phyloP scores from a whole-genome alignment of 2,329 filamentous ascomycete species.

The Zymoseptoria tritici region DNA sequence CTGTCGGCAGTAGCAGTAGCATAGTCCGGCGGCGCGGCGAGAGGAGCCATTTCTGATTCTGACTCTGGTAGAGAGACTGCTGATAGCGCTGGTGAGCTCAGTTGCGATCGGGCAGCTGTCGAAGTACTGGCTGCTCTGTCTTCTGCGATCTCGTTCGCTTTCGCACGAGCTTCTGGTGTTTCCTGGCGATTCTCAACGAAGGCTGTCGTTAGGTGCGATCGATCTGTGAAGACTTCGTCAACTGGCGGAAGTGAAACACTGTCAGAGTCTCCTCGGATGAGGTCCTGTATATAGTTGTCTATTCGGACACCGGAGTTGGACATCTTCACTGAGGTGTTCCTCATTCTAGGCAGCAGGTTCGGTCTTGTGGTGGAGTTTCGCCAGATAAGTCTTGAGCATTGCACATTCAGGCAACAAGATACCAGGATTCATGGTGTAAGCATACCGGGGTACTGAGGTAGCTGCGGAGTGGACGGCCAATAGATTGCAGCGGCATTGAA shows the following conservation, averaged over 20 bases:
- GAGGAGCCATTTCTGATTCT: conserved; percentile 6
- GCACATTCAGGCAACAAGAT: background rate
- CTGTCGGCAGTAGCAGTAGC: conserved; percentile 16
- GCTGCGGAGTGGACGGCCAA: background rate
- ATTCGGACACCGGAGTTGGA: conserved; percentile 3
- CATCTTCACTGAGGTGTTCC: conserved; percentile 1
- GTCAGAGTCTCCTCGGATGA: conserved; percentile 8
- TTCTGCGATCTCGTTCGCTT: conserved; percentile 16
- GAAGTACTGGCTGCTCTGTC: conserved; percentile 1
- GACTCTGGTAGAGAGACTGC: conserved; percentile 11
- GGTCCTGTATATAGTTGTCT: conserved; percentile 11
- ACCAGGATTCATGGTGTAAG: background rate
- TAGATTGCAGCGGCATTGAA: background rate
- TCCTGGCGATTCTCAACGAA: conserved; percentile 14
- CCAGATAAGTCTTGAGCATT: background rate
- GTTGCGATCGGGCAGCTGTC: conserved; percentile 8
- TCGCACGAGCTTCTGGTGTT: conserved; percentile 9
- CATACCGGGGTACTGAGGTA: background rate
- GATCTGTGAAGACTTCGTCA: conserved; percentile 21
- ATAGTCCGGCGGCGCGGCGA: conserved; percentile 22
- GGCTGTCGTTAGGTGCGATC: conserved; percentile 11
- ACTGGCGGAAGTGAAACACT: conserved; percentile 13
- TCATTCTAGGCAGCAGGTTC: background rate
- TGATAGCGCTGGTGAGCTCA: conserved; percentile 10
- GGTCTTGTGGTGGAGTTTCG: background rate